Evolutionary conservation across 306 rosid genomes (phyloP), one percentile per base, ranked within the genome.

Genomic region (Begonia fuchsioides): DNA sequence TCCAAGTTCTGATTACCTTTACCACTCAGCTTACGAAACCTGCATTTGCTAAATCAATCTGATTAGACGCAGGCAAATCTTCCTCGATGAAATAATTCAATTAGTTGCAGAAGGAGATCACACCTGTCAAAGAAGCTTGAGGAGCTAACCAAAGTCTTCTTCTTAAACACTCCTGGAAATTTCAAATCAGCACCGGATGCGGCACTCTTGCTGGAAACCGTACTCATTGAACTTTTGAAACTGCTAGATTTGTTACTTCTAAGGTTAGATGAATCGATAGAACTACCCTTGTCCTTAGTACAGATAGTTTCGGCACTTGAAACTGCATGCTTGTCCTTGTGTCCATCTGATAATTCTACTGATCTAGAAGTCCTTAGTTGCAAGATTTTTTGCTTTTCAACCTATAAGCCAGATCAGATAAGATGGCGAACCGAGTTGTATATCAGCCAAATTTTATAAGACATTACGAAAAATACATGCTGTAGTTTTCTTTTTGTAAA

Each of bases 331-430:
- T 66, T 63, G 52, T 59, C 74, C 55, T 38, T 53, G 49, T 50
- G 56, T 55, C 61, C 79, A 65, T 62, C 77, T 32, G 67, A 57
- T 57, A 59, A 47, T 47, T 73, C 62, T 53, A 11, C 63, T 38
- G 65, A 56, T 65, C 75, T 84, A 32, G 57, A 80, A 32, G 13
- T 43, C 54, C 62, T 75, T 44, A 51, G 75, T 64, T 61, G 87
- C 76, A 79, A 68, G 73, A 90, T 90, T 75, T 74, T 78, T 47
- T 79, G 77, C 72, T 79, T 90, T 70, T 84, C 97, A 70, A 84
- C 92, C 97, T 88, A 65, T 68, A 53, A 19, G 12, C 44, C 39
- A 9, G 17, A 45, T 35, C n/a, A 32, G 11, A 39, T 17, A 16
- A 15, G 58, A 12, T 17, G 54, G 26, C 15, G 13, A 13, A 44